Base-by-base conservation (phyloP, 805 yeast genomes). In the Candida succiphila region DNA sequence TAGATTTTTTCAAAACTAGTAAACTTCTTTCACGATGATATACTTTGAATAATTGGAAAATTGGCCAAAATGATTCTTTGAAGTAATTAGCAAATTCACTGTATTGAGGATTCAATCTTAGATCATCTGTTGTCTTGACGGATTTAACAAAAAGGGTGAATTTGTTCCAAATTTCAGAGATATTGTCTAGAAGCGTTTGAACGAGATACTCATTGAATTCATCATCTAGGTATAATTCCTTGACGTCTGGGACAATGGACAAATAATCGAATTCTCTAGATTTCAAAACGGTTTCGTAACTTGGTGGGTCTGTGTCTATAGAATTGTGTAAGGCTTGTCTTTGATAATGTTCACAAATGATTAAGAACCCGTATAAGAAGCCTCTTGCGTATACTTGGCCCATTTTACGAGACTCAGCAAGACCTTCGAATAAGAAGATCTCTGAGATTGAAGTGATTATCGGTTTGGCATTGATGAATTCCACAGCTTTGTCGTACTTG, bases 401-500 rank as follows among this genome's bases (percentile, higher is more conserved):
- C 13, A 6, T 5, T 17, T 27, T 10, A 9, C 20, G 17, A 6
- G n/a, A 4, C 18, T 20, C 8, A 4, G 14, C 7, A 5, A 16
- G 7, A 6, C 13, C 19, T 7, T 13, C n/a, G 17, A 5, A 28
- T 17, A 14, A n/a, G 17, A 31, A 31, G 8, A 31, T 5, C 6
- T 24, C 17, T 4, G 22, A 3, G 15, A 31, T 19, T 25, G 29
- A 8, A 4, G 6, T 12, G 9, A 31, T 14, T 14, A 31, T 31
- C 8, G 20, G 10, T 24, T 24, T 31, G 16, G 40, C 33, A 25
- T 36, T 30, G 15, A 45, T 39, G 30, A 42, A 40, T 22, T 34
- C 32, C 33, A 42, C 41, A 5, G 39, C 33, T n/a, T 34, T 35
- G 9, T 37, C 38, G 21, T 31, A 5, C 36, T 22, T 9, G 39